These are phyloP conservation scores for Fusarium buharicum DNA, from an alignment of 2,329 filamentous ascomycete genomes.

Conservation along the genomic window DNA sequence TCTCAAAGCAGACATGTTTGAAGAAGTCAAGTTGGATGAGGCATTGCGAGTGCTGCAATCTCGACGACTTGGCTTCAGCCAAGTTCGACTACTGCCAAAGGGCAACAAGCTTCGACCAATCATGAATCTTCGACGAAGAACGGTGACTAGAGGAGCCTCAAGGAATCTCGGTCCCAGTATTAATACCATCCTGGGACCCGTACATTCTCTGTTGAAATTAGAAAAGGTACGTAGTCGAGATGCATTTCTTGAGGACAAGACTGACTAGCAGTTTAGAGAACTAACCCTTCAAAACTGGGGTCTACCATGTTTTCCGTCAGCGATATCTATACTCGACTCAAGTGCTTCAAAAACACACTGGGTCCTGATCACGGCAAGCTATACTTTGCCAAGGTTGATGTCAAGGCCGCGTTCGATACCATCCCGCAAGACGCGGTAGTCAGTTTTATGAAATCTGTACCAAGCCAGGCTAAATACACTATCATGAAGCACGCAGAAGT, in stretches of 20 bases:
- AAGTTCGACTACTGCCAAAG: conserved; percentile 86
- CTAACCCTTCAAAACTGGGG: conserved; percentile 72
- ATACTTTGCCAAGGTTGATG: conserved; percentile 93
- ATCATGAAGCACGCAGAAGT: conserved; percentile 81
- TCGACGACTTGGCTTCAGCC: conserved; percentile 77
- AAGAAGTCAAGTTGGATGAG: conserved; percentile 72
- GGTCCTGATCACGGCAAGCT: conserved; percentile 57
- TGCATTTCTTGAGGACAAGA: not conserved
- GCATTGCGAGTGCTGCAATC: conserved; percentile 68
- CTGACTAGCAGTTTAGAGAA: conserved; percentile 47
- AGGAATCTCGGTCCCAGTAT: conserved; percentile 64
- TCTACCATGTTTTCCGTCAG: conserved; percentile 83
- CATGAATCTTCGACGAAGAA: conserved; percentile 80
- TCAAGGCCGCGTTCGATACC: conserved; percentile 92
- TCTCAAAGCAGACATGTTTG: conserved; percentile 79
- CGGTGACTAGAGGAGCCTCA: conserved; percentile 67
- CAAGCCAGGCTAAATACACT: conserved; percentile 70
- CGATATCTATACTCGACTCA: conserved; percentile 80
- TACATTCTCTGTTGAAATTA: conserved; percentile 79
- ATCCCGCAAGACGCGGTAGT: conserved; percentile 86
- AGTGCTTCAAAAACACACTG: conserved; percentile 70
- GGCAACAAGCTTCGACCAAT: conserved; percentile 80
- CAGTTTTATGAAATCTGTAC: conserved; percentile 69
- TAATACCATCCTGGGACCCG: conserved; percentile 70
- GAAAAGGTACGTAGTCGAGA: conserved; percentile 69